A percentile compares a stretch with the other conserved stretches of the same genome.
These are phyloP conservation scores for Suillus decipiens DNA, from an alignment of 768 basidiomycete species.

Conservation along the genomic window DNA sequence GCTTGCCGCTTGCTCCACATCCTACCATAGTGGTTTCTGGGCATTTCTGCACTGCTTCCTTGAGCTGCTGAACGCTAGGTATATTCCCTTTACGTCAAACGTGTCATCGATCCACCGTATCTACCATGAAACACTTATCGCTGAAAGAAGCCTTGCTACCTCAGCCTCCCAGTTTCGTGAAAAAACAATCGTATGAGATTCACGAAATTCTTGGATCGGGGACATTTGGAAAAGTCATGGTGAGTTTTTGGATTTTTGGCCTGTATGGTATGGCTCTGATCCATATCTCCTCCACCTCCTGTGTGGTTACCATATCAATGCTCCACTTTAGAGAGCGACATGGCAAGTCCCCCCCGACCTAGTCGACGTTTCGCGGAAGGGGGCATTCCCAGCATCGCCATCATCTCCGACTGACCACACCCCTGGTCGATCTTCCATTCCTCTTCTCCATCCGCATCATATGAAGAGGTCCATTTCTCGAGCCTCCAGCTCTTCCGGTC, in stretches of 20 bases:
- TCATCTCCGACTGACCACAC: conserved; percentile 22
- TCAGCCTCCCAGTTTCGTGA: conserved; percentile 82
- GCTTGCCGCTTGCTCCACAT: neutral
- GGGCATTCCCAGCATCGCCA: conserved; percentile 47
- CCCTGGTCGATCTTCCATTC: conserved; percentile 29
- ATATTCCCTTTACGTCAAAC: neutral
- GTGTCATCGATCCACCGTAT: neutral
- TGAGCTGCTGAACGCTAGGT: neutral
- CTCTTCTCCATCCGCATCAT: conserved; percentile 27
- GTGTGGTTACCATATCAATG: neutral
- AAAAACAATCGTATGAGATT: conserved; percentile 82
- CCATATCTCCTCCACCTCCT: neutral
- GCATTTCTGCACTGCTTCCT: neutral
- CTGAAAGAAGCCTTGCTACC: conserved; percentile 65
- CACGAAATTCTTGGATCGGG: conserved; percentile 77
- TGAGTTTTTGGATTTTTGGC: conserved; percentile 36
- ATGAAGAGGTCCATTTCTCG: conserved; percentile 27
- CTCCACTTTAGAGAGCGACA: conserved; percentile 57
- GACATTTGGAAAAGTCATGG: conserved; percentile 90
- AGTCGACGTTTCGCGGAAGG: conserved; percentile 53
- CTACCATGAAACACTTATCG: conserved; percentile 36
- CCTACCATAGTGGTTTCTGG: neutral
- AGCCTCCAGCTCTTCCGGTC: conserved; percentile 23
- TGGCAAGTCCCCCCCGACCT: conserved; percentile 76
- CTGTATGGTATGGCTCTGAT: neutral